Conservation (phyloP, 2,329 filamentous ascomycete species). For the Stemphylium lycopersici region DNA sequence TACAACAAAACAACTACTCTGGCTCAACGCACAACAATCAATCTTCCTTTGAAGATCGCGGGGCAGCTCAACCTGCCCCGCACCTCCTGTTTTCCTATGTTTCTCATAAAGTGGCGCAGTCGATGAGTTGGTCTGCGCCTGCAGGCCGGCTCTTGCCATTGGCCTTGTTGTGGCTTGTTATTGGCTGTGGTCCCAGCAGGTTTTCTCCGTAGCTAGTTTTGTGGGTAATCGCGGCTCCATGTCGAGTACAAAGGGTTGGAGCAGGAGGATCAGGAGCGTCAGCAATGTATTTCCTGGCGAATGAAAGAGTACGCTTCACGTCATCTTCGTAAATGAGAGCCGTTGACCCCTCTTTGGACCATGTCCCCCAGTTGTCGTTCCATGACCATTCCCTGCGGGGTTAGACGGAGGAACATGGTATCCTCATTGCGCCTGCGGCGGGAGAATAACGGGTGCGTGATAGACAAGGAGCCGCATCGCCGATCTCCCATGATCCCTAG, state of each 20-base stretch:
- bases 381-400: conserved; percentile 18
- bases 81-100: conserved; percentile 41
- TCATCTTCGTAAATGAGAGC: conserved; percentile 11
- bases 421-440: conserved; percentile 35
- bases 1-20: conserved; percentile 77
- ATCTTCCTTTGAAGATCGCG: conserved; percentile 51
- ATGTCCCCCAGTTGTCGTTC: conserved; percentile 17
- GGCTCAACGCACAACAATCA: conserved; percentile 77
- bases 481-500: conserved; percentile 25
- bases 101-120: conserved; percentile 16
- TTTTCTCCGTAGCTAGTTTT: conserved; percentile 16
- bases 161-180: conserved; percentile 6
- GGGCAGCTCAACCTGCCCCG: conserved; percentile 69
- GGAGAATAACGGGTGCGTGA: conserved; percentile 29
- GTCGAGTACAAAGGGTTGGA: not conserved
- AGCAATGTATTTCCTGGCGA: conserved; percentile 13
- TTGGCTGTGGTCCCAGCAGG: conserved; percentile 14
- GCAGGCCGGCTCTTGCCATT: conserved; percentile 19
- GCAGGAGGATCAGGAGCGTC: conserved; percentile 12
- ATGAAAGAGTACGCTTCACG: conserved; percentile 19
- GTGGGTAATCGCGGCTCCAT: conserved; percentile 19
- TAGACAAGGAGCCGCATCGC: conserved; percentile 19
- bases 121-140: conserved; percentile 18
- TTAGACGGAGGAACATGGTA: conserved; percentile 21
- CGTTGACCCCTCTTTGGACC: conserved; percentile 7